phyloP scores from a whole-genome alignment of 2,329 filamentous ascomycete genomes.

The Hyphodiscus sp. region DNA sequence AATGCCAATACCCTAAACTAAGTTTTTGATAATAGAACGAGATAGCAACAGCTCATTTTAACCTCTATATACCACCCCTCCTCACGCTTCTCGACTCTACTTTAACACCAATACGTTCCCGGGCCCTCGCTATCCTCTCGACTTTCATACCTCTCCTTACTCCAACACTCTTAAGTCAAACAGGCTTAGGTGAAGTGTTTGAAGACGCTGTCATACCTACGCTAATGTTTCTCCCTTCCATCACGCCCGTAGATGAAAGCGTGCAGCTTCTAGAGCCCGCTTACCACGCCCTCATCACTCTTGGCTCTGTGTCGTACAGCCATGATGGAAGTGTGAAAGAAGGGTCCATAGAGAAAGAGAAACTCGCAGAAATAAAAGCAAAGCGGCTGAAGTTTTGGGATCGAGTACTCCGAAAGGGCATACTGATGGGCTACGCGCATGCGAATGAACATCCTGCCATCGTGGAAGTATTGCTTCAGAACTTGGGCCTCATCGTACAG shows the following conservation, averaged over 20 bases:
- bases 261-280: slow-evolving; percentile 55
- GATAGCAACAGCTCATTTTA: slow-evolving; percentile 54
- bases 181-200: slow-evolving; percentile 62
- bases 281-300: slow-evolving; percentile 58
- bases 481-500: slow-evolving; percentile 43
- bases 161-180: slow-evolving; percentile 50
- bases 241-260: slow-evolving; percentile 70
- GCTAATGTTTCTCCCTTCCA: slow-evolving; percentile 67
- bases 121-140: slow-evolving; percentile 49
- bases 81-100: slow-evolving; percentile 63
- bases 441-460: slow-evolving; percentile 52
- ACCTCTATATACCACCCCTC: slow-evolving; percentile 61
- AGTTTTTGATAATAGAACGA: slow-evolving; percentile 27
- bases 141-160: slow-evolving; percentile 34
- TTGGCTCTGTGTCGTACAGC: slow-evolving; percentile 35
- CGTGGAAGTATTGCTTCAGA: slow-evolving; percentile 47
- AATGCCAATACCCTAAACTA: background rate
- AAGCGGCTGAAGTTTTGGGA: slow-evolving; percentile 40
- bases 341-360: slow-evolving; percentile 5
- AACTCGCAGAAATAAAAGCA: background rate
- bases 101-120: slow-evolving; percentile 43
- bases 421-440: slow-evolving; percentile 51
- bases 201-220: slow-evolving; percentile 64
- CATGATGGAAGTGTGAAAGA: slow-evolving; percentile 4
- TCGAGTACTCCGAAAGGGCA: slow-evolving; percentile 47